phyloP scores from a whole-genome alignment of 495 filamentous ascomycete genomes.

The Pyronema domesticum region DNA sequence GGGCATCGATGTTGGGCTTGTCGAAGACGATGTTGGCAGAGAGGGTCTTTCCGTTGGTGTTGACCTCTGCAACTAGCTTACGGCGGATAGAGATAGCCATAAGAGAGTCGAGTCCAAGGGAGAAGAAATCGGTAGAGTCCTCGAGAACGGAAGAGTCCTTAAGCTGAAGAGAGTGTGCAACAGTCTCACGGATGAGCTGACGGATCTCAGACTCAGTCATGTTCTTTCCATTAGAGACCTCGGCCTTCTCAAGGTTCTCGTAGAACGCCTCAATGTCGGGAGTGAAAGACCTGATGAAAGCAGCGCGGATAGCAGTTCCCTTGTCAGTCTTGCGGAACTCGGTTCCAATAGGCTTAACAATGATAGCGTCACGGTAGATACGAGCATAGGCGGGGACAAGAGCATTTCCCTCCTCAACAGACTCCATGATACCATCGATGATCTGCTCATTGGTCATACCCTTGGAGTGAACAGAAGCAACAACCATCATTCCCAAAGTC shows the following conservation, averaged over 20 bases:
- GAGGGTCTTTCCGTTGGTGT: constrained; percentile 4
- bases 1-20: constrained; percentile 24
- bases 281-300: constrained; percentile 13
- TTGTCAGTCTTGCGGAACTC: constrained; percentile 19
- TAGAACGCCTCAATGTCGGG: constrained; percentile 15
- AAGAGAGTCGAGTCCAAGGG: constrained; percentile 42
- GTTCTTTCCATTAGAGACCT: constrained; percentile 1
- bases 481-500: constrained; percentile 15
- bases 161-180: constrained; percentile 4
- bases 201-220: constrained; percentile 7
- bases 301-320: constrained; percentile 13
- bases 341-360: constrained; percentile 6
- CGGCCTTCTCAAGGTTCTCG: constrained; percentile 2
- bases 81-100: constrained; percentile 40
- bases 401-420: constrained; percentile 10
- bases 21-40: constrained; percentile 11
- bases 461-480: constrained; percentile 5
- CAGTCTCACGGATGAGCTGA: constrained; percentile 5
- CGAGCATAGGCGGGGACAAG: constrained; percentile 18
- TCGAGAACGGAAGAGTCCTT: constrained; percentile 1
- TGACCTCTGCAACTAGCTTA: constrained; percentile 24
- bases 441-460: constrained; percentile 8
- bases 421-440: constrained; percentile 9
- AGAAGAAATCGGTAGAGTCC: constrained; percentile 35
- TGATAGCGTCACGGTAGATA: constrained; percentile 14